These are phyloP conservation scores for Clavulina sp. DNA, from an alignment of 768 basidiomycete species.

Conservation along the genomic window DNA sequence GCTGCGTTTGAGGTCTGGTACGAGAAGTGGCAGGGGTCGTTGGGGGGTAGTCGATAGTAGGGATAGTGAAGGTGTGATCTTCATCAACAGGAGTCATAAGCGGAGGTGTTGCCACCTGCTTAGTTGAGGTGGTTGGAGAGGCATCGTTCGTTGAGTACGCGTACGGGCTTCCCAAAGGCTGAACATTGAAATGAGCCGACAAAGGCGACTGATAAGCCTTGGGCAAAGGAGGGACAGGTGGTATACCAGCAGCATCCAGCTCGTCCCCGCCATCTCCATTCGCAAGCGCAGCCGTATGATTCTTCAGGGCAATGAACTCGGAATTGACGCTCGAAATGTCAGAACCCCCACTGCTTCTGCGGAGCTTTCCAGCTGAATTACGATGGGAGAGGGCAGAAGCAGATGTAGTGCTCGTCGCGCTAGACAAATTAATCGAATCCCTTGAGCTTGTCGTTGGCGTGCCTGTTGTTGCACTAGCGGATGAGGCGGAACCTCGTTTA, in stretches of 20 bases:
- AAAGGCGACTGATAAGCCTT: constrained; percentile 73
- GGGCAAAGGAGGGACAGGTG: constrained; percentile 83
- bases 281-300: constrained; percentile 46
- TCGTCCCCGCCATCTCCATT: constrained; percentile 32
- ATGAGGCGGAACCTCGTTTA: constrained; percentile 79
- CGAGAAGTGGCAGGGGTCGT: too few relatives aligned
- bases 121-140: too few relatives aligned
- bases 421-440: constrained; percentile 72
- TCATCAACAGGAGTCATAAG: constrained; percentile 23
- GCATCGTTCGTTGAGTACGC: too few relatives aligned
- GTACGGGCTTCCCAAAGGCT: constrained; percentile 27
- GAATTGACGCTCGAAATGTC: constrained; percentile 66
- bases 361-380: constrained; percentile 47
- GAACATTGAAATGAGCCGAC: constrained; percentile 34
- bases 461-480: constrained; percentile 57
- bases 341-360: constrained; percentile 73
- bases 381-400: constrained; percentile 47
- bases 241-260: constrained; percentile 50
- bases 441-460: constrained; percentile 58
- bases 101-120: background rate
- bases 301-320: constrained; percentile 41
- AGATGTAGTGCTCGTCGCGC: constrained; percentile 61
- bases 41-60: constrained; percentile 14
- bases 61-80: constrained; percentile 24
- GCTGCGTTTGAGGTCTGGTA: constrained; percentile 20